Conservation (phyloP, 208 protist species). For the Leishmania gerbilli region DNA sequence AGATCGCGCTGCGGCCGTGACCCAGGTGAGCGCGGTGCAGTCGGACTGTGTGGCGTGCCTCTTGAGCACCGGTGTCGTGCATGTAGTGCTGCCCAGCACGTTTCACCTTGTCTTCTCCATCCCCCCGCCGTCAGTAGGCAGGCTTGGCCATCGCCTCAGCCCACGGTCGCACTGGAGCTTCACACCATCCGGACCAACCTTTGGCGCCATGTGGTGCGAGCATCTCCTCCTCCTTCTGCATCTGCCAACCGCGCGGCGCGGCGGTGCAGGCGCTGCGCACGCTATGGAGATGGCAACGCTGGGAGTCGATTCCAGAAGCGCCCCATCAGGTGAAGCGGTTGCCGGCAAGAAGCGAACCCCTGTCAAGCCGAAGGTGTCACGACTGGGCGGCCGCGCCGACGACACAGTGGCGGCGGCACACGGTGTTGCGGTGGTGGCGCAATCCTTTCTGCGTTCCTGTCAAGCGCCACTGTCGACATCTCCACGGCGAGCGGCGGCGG, state of each 20-base stretch:
- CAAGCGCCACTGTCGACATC: background rate
- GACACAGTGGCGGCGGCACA: background rate
- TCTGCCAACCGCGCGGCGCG: slow-evolving; percentile 21
- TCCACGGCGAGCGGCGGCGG: background rate
- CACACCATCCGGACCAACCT: slow-evolving; percentile 27
- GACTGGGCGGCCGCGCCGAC: background rate
- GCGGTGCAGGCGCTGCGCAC: background rate
- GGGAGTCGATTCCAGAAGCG: background rate
- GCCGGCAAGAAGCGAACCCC: background rate
- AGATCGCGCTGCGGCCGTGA: slow-evolving; percentile 1
- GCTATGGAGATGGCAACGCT: background rate
- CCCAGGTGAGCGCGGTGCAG: slow-evolving; percentile 21
- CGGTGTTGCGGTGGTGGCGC: slow-evolving; percentile 5
- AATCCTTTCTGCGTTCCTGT: slow-evolving; percentile 21
- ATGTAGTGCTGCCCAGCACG: slow-evolving; percentile 30
- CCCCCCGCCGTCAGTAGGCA: background rate
- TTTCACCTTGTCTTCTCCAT: slow-evolving; percentile 33
- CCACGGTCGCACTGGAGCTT: slow-evolving; percentile 21
- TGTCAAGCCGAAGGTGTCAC: background rate
- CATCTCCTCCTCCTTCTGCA: slow-evolving; percentile 19
- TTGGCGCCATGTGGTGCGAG: slow-evolving; percentile 24
- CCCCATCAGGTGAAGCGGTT: background rate
- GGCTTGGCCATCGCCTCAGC: background rate
- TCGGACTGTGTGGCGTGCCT: slow-evolving; percentile 27
- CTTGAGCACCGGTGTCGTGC: slow-evolving; percentile 27